Evolutionary conservation across 1,139 yeast species (phyloP), one percentile per base, ranked within the genome.

Genomic region (Candida freyschussii): DNA sequence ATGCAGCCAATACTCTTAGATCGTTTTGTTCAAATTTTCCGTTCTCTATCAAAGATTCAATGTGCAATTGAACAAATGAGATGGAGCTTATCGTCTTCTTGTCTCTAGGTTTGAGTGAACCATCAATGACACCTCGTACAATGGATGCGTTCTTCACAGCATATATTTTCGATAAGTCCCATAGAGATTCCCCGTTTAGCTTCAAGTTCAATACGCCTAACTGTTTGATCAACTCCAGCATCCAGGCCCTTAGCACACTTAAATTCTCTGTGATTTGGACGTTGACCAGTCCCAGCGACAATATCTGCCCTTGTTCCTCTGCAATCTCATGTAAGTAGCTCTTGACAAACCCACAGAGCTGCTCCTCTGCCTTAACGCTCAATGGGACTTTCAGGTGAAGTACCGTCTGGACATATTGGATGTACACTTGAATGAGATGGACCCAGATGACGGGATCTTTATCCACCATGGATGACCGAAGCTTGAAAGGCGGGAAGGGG

Each of bases 361-460:
- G 83, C 42, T 77, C 83, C 37, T 69, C 68, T 1, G 83, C 70
- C 37, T 71, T 68, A 10, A 67, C 64, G 12, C 68, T 62, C 16
- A 81, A 55, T 26, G 60, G 60, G 21, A 37, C 21, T n/a, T 45
- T 50, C 6, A 60, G 29, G 19, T 48, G 48, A 16, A 48, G 44
- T 3, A 55, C 40, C 5, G 50, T 38, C 34, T 72, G 54, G 24
- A 79, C 54, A 39, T 62, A 69, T 37, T 67, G 64, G 33, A 79
- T 72, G 52, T 79, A 82, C 5, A 74, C 73, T 43, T 78, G 83
- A 12, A 81, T 58, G 19, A 79, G 58, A 53, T 80, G 86, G 4
- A 71, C 80, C 87, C 89, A 82, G 9, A 82, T 81, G 21, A 82
- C 87, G 0, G 93, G 93, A 51, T 82, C 93, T 45, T 75, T 80